These are phyloP conservation scores for Ascosphaera aggregata DNA, from an alignment of 2,329 filamentous ascomycete genomes.

Conservation along the genomic window DNA sequence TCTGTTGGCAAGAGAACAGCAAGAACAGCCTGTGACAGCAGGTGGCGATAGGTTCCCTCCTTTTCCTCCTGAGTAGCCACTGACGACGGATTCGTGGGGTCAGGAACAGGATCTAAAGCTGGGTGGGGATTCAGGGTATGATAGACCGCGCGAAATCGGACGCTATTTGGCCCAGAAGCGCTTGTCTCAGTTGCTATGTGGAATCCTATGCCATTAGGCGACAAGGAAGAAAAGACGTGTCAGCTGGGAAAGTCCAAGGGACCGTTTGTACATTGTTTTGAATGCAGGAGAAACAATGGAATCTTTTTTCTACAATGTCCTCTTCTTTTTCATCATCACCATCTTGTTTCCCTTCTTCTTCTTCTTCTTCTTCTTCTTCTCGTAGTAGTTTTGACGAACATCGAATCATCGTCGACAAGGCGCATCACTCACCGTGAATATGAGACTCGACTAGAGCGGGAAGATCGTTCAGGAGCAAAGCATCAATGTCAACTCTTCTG, in stretches of 20 bases:
- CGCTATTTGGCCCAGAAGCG: not conserved
- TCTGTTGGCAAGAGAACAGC: slow-evolving; percentile 75
- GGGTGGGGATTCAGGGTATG: slow-evolving; percentile 66
- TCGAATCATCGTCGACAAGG: not conserved
- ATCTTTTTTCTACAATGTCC: no score
- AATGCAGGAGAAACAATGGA: no score
- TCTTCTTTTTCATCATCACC: no score
- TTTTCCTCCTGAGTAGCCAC: slow-evolving; percentile 44
- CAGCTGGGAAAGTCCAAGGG: no score
- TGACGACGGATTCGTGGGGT: slow-evolving; percentile 26
- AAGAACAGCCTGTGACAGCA: slow-evolving; percentile 63
- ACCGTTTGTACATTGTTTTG: no score
- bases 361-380: no score
- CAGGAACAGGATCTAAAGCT: slow-evolving; percentile 54
- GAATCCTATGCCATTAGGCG: not conserved
- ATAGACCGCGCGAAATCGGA: slow-evolving; percentile 45
- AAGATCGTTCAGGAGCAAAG: slow-evolving; percentile 66
- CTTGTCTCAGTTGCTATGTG: not conserved
- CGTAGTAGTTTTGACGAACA: no score
- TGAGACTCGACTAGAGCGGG: slow-evolving; percentile 62
- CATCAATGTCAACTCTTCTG: slow-evolving; percentile 59
- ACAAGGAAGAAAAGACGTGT: not conserved
- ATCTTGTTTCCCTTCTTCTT: no score
- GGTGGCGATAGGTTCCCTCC: slow-evolving; percentile 63
- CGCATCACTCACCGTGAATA: slow-evolving; percentile 28